Conservation (phyloP, 495 filamentous ascomycete genomes). For the Aspergillus carlsbadensis region DNA sequence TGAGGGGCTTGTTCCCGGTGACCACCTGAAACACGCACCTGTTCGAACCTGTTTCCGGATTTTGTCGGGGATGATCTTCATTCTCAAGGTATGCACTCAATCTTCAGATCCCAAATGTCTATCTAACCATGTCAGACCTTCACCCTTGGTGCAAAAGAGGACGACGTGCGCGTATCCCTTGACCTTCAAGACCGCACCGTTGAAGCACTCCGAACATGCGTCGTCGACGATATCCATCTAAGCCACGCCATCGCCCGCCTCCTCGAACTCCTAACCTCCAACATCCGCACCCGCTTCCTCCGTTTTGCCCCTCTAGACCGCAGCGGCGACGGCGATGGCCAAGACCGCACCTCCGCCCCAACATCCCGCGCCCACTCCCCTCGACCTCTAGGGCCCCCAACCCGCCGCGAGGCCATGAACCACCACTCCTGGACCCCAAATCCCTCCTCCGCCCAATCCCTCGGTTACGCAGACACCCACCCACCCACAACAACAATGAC, state of each 20-base stretch:
- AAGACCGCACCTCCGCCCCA: conserved; percentile 39
- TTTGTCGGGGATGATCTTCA: conserved; percentile 90
- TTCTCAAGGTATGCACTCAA: conserved; percentile 60
- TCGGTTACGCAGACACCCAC: conserved; percentile 36
- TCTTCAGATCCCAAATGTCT: background rate
- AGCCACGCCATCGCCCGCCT: conserved; percentile 91
- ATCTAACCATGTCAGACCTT: conserved; percentile 64
- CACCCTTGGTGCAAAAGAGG: conserved; percentile 85
- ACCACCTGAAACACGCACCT: conserved; percentile 86
- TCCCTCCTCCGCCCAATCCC: conserved; percentile 19
- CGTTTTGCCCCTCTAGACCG: conserved; percentile 49
- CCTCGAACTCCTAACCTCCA: conserved; percentile 74
- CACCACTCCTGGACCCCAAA: conserved; percentile 35
- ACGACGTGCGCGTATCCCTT: conserved; percentile 80
- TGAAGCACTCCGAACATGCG: conserved; percentile 74
- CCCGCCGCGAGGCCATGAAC: conserved; percentile 33
- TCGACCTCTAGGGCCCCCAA: conserved; percentile 23
- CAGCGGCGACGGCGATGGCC: conserved; percentile 37
- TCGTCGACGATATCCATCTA: conserved; percentile 96
- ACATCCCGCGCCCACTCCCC: conserved; percentile 38
- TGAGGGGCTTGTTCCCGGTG: conserved; percentile 75
- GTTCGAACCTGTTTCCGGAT: conserved; percentile 95
- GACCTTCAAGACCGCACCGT: conserved; percentile 78
- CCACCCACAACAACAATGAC: conserved; percentile 27
- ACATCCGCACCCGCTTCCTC: conserved; percentile 73